These are phyloP conservation scores for Usnea hakonensis DNA, from an alignment of 495 filamentous ascomycete genomes.

Conservation along the genomic window DNA sequence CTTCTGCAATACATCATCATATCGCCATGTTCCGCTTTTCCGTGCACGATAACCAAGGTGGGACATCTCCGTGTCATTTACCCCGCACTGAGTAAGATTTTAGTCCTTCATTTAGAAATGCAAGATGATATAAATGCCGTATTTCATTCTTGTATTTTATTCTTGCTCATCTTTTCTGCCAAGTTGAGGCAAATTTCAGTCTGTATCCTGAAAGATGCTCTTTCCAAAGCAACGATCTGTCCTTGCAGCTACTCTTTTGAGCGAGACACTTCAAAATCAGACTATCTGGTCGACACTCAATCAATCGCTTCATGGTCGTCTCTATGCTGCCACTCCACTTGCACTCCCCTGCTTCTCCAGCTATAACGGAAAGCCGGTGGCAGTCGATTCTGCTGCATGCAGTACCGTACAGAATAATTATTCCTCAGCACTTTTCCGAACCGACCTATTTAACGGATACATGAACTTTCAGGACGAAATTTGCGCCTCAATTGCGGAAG, in stretches of 20 bases:
- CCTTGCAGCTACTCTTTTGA: neutral
- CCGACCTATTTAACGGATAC: neutral
- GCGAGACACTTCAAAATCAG: neutral
- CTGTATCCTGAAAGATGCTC: too few species aligned
- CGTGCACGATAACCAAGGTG: too few species aligned
- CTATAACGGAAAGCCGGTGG: neutral
- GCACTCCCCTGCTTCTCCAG: neutral
- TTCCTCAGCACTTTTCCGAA: neutral
- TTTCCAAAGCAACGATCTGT: neutral
- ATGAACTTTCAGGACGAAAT: constrained; percentile 2
- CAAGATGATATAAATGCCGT: too few species aligned
- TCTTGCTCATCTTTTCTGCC: too few species aligned
- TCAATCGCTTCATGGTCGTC: neutral
- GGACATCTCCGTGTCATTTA: too few species aligned
- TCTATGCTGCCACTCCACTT: neutral
- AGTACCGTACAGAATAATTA: constrained; percentile 1
- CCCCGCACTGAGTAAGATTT: too few species aligned
- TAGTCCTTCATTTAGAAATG: too few species aligned
- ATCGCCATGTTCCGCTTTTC: too few species aligned
- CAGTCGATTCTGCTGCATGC: neutral
- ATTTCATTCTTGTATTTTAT: too few species aligned
- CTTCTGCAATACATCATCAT: too few species aligned
- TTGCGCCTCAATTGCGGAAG: neutral
- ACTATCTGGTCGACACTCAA: neutral
- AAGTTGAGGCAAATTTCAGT: too few species aligned